These are phyloP conservation scores for Linum usitatissimum DNA, from an alignment of 345 rosid genomes.

Conservation along the genomic window DNA sequence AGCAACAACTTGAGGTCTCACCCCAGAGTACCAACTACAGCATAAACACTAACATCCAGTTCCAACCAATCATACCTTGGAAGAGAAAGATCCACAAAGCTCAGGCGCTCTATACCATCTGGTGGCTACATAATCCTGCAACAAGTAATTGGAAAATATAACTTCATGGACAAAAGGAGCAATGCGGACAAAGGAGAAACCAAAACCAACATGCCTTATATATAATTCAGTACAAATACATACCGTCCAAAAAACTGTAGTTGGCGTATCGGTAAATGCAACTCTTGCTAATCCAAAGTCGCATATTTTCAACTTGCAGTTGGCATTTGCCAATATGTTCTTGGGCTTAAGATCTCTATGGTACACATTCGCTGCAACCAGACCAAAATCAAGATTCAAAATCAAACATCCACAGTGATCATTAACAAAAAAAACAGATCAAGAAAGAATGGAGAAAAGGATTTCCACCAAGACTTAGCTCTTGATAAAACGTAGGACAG, in stretches of 20 bases:
- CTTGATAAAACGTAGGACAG: not conserved
- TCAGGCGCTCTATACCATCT: slow-evolving; percentile 99
- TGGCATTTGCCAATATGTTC: slow-evolving; percentile 93
- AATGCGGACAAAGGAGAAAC: not conserved
- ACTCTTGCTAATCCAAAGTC: slow-evolving; percentile 96
- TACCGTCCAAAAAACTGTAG: slow-evolving; percentile 91
- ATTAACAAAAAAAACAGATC: not conserved
- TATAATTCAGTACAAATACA: slow-evolving; percentile 11
- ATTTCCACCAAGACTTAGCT: not conserved
- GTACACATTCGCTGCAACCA: slow-evolving; percentile 73
- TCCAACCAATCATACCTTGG: slow-evolving; percentile 49
- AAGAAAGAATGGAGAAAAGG: not conserved
- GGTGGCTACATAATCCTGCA: slow-evolving; percentile 92
- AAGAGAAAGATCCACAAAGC: slow-evolving; percentile 90
- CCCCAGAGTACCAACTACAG: not conserved
- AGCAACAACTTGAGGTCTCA: no score
- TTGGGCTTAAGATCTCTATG: slow-evolving; percentile 98
- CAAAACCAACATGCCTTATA: not conserved
- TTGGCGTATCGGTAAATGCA: slow-evolving; percentile 81
- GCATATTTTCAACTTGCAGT: slow-evolving; percentile 92
- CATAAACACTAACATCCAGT: not conserved
- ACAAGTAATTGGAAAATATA: not conserved
- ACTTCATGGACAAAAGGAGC: slow-evolving; percentile 4
- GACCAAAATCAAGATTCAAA: slow-evolving; percentile 12
- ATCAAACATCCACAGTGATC: not conserved